phyloP scores from a whole-genome alignment of 768 basidiomycete genomes.

The Macrolepiota fuliginosa region DNA sequence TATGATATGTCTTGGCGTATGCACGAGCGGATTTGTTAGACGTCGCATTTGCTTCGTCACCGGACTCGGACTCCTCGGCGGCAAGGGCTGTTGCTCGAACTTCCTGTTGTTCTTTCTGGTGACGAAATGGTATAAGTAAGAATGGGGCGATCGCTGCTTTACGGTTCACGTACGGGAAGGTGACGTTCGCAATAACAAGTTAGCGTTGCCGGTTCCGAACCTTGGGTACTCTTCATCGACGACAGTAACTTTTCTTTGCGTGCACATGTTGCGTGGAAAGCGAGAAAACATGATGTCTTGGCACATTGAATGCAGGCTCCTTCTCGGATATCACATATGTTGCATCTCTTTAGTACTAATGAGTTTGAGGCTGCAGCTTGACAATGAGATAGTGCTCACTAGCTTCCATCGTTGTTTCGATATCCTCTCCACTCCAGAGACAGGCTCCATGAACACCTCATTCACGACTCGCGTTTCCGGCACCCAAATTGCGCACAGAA shows the following conservation, averaged over 20 bases:
- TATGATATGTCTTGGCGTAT: slow-evolving; percentile 88
- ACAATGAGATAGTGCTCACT: slow-evolving; percentile 43
- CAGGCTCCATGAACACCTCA: slow-evolving; percentile 97
- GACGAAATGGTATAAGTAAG: background rate
- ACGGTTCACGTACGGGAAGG: slow-evolving; percentile 62
- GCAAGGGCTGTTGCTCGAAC: slow-evolving; percentile 53
- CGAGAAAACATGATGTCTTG: slow-evolving; percentile 84
- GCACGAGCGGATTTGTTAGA: slow-evolving; percentile 82
- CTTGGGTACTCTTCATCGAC: slow-evolving; percentile 83
- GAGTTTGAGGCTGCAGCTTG: background rate
- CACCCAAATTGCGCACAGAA: slow-evolving; percentile 96
- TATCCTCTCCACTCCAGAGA: slow-evolving; percentile 85
- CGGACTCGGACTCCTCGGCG: slow-evolving; percentile 44
- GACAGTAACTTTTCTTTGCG: slow-evolving; percentile 80
- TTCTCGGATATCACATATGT: slow-evolving; percentile 41
- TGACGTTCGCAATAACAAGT: slow-evolving; percentile 89
- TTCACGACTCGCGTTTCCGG: slow-evolving; percentile 93
- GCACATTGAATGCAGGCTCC: slow-evolving; percentile 98
- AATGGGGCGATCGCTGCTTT: background rate
- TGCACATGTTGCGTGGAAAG: slow-evolving; percentile 95
- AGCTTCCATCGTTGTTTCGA: slow-evolving; percentile 93
- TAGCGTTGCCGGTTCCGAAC: slow-evolving; percentile 68
- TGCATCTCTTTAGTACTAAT: slow-evolving; percentile 37
- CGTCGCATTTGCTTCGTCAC: slow-evolving; percentile 35
- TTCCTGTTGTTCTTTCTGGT: slow-evolving; percentile 64